These are phyloP conservation scores for Nakataea oryzae DNA, from an alignment of 2,329 filamentous ascomycete species.

Conservation along the genomic window DNA sequence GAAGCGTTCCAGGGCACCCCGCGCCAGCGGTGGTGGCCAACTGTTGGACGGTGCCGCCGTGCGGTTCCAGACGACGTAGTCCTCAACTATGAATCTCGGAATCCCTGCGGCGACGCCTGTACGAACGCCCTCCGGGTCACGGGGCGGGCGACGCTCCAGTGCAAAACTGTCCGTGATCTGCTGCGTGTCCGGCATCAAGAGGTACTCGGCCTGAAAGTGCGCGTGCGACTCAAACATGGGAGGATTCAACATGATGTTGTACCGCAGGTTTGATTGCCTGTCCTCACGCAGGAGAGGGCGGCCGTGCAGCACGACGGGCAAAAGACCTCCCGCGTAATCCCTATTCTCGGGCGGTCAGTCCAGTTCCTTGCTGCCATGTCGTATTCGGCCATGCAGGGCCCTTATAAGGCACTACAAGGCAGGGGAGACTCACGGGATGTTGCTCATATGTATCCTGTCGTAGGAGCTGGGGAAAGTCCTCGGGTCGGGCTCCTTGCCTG, in stretches of 20 bases:
- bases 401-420: background rate
- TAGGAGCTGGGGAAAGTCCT: slow-evolving; percentile 14
- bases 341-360: slow-evolving; percentile 4
- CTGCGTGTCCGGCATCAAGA: slow-evolving; percentile 16
- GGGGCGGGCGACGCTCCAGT: slow-evolving; percentile 6
- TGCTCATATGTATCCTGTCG: slow-evolving; percentile 19
- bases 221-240: slow-evolving; percentile 13
- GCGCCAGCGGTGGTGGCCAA: slow-evolving; percentile 8
- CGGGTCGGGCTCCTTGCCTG: slow-evolving; percentile 6
- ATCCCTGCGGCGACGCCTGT: background rate
- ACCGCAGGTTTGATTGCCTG: slow-evolving; percentile 12
- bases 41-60: background rate
- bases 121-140: background rate
- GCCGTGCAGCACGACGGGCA: slow-evolving; percentile 14
- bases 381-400: background rate
- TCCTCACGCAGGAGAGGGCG: slow-evolving; percentile 14
- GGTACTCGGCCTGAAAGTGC: slow-evolving; percentile 17
- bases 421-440: slow-evolving; percentile 15
- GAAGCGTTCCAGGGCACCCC: slow-evolving; percentile 12
- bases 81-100: slow-evolving; percentile 6
- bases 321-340: slow-evolving; percentile 18
- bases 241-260: slow-evolving; percentile 16
- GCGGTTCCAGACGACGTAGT: slow-evolving; percentile 11
- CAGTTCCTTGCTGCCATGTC: background rate
- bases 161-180: slow-evolving; percentile 15